Evolutionary conservation across 2,329 filamentous ascomycete species (phyloP), one percentile per base, ranked within the genome.

Genomic region (Aspergillus sp.): DNA sequence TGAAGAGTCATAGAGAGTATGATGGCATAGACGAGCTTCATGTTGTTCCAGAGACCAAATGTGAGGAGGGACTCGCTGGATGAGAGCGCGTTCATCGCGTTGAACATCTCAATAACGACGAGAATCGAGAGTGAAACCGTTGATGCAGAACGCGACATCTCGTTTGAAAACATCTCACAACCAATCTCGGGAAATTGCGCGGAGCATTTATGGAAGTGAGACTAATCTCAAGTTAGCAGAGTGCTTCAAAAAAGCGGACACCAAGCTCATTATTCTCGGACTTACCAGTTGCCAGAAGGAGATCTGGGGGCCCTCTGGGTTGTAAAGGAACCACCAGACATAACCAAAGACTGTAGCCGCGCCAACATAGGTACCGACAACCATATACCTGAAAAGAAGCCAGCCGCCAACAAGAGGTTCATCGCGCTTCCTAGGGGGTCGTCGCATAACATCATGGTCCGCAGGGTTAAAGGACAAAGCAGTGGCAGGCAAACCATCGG

Each of bases 291-390:
- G 91, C 74, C 84, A 89, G 80, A 98, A 96, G 62, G 82, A 87
- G 76, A 99, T 96, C 74, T 96, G 90, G 22, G 95, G 95, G 0
- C 95, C 95, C 64, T 88, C 86, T 8, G 87, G 78, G 79, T 98
- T 93, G 81, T 89, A 96, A 89, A 99, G 93, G 82, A 98, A 99
- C 91, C 92, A 99, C 95, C 95, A 99, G n/a, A 91, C 93, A 72
- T 99, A 99, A 45, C 96, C 95, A 70, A 89, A 92, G 18, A 99
- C 96, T 3, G 95, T 99, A 53, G 95, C 95, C 41, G 91, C 82
- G 71, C 95, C 95, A 57, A 99, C 95, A 64, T 99, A 99, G 8
- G 87, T 91, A 60, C 95, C 95, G 67, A 99, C 95, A 49, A 98
- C 88, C 81, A 99, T 87, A 77, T 99, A 99, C 53, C 95, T 88